phyloP scores from a whole-genome alignment of 305 asterid genomes.

The Salvia sclarea region DNA sequence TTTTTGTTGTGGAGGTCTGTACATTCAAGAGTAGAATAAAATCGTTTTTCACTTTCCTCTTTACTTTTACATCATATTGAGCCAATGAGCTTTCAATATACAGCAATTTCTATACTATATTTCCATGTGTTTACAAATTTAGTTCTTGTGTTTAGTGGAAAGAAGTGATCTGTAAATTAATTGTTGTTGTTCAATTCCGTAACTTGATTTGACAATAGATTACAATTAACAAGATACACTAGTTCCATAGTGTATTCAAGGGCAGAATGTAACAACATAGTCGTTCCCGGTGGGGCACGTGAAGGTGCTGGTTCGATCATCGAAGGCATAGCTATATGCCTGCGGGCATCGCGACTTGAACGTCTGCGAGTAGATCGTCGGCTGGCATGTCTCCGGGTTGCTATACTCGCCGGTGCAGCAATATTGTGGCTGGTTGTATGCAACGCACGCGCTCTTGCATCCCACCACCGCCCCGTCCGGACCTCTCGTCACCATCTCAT shows the following conservation, averaged over 20 bases:
- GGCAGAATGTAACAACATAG: conserved; percentile 50
- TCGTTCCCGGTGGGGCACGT: conserved; percentile 43
- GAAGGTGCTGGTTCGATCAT: conserved; percentile 48
- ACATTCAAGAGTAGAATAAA: conserved; percentile 35
- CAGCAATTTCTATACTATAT: too few relatives aligned
- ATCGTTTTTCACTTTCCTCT: conserved; percentile 3
- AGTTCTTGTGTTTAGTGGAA: too few relatives aligned
- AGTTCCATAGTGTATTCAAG: conserved; percentile 13
- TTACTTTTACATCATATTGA: too few relatives aligned
- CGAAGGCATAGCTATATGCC: conserved; percentile 63
- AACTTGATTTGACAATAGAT: too few relatives aligned
- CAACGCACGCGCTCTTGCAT: conserved; percentile 58
- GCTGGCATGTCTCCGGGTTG: conserved; percentile 42
- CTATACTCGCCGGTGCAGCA: conserved; percentile 51
- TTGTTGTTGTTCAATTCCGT: too few relatives aligned
- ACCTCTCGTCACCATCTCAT: conserved; percentile 39
- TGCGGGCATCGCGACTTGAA: conserved; percentile 55
- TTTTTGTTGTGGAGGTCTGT: conserved; percentile 32
- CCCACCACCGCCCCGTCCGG: conserved; percentile 41
- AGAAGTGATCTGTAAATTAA: neutral
- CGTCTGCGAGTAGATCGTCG: conserved; percentile 42
- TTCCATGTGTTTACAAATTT: neutral
- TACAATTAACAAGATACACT: too few relatives aligned
- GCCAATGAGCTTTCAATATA: too few relatives aligned
- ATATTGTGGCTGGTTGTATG: conserved; percentile 45